Base-by-base conservation (phyloP, 2,329 filamentous ascomycete species). In the Colletotrichum tropicale region DNA sequence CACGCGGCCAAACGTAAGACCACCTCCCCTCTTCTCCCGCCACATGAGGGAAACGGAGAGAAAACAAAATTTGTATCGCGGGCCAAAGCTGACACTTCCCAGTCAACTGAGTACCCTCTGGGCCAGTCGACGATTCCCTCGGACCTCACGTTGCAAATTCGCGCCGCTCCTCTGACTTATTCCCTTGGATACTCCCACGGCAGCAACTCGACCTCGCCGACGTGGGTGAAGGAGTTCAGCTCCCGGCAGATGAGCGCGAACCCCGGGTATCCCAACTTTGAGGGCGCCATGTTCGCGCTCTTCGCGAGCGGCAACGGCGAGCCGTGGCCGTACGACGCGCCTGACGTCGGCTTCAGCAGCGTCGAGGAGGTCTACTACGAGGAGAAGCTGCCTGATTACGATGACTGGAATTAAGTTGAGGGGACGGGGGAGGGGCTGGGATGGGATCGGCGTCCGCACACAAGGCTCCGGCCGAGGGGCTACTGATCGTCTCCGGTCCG, bases 281-380 rank as follows among this genome's bases (percentile, higher is more conserved):
- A 78, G 10, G 79, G 79, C 1, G 76, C 78, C 56, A 80, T 80
- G 77, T 79, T 80, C 52, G 78, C 70, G 6, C 66, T 80, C 5
- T 80, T 80, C 32, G 79, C 77, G 4, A 81, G 77, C 30, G 78
- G 80, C 3, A 77, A 78, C 9, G 74, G 75, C 9, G 76, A 78
- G 6, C 79, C 80, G 4, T 81, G 80, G 78, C 77, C 77, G 2
- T 77, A 75, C 13, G 77, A 79, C 64, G 76, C 75, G 2, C 77
- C 77, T 0, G 70, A 78, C 7, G 78, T 80, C 15, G 79, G 79
- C 5, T 80, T 80, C 62, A 56, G 58, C 9, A 76, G 74, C 9
- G 71, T 80, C 43, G 60, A 75, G 15, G 79, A 81, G 65, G 76
- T 69, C 8, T 80, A 79, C 55, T 78, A 56, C 24, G 77, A 79